Evolutionary conservation across 495 filamentous ascomycete genomes (phyloP), one percentile per base, ranked within the genome.

Genomic region (Glutinoglossum americanum): DNA sequence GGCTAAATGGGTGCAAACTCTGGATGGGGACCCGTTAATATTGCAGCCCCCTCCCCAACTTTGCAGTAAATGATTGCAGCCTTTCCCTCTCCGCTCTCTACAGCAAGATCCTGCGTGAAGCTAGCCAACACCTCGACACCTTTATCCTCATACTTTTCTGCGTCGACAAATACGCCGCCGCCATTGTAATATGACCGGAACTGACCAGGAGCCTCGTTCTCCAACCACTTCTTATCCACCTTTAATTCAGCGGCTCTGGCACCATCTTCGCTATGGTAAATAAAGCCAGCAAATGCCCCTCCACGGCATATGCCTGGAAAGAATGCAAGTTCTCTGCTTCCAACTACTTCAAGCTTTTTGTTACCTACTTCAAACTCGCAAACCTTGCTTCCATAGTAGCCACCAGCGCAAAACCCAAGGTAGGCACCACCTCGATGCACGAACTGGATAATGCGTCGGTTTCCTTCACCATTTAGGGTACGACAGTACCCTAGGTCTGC

Each of bases 351-450:
- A 69, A 96, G 74, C 28, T 76, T 75, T 60, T 77, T 76, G 65
- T 92, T 79, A 1, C 87, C 87, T 1, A 90, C 81, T 69, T 96
- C 89, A 58, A 96, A 98, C 64, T 97, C 93, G 63, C 89, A 94
- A 55, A 73, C 72, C 54, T 75, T 70, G 59, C 73, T 79, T 3
- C 85, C 93, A 63, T 95, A 98, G 69, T 97, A 98, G 5, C 85
- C 92, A 11, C 92, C 92, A 39, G 93, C 93, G 64, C 92, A 98
- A 60, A 98, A 80, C 4, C 92, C 93, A 23, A 97, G 74, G 65
- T 90, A 98, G 1, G 72, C 69, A 4, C 92, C 92, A 11, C 92
- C 92, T n/a, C 78, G 71, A 56, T 83, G 82, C 49, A 98, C 86
- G 66, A 83, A 98, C 59, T 89, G 81, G 19, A 73, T 71, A 66